Evolutionary conservation across 352 stramenopile genomes (phyloP).

Genomic region (Pythium dissotocum): DNA sequence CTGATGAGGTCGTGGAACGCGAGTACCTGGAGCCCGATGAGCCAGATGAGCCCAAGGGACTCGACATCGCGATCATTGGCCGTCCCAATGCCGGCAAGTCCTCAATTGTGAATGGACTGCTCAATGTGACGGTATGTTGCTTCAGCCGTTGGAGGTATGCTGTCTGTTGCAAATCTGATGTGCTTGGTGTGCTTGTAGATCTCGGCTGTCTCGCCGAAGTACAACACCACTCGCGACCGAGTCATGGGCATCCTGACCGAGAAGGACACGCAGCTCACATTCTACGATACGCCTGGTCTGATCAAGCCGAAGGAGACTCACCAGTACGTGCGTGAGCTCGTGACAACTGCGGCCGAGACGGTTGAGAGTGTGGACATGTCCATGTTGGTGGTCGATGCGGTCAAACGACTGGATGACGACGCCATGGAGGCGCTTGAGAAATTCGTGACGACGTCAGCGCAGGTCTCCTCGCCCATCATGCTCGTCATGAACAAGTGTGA

Average conservation of each 20-base stretch:
- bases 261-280: conserved; percentile 72
- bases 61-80: conserved; percentile 83
- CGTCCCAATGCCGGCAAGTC: conserved; percentile 88
- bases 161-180: background rate
- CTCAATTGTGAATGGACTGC: conserved; percentile 79
- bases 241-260: conserved; percentile 80
- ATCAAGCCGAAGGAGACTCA: conserved; percentile 88
- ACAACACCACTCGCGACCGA: conserved; percentile 85
- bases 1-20: conserved; percentile 66
- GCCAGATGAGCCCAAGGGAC: conserved; percentile 54
- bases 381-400: conserved; percentile 82
- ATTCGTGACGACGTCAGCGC: conserved; percentile 74
- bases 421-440: conserved; percentile 79
- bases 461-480: conserved; percentile 76
- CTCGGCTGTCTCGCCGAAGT: conserved; percentile 86
- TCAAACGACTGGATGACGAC: conserved; percentile 80
- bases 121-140: conserved; percentile 64
- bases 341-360: conserved; percentile 76
- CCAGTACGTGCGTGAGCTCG: conserved; percentile 78
- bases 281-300: conserved; percentile 86
- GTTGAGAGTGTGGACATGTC: conserved; percentile 83
- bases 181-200: conserved; percentile 32
- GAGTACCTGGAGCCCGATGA: conserved; percentile 79
- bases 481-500: conserved; percentile 89
- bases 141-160: background rate